These are phyloP conservation scores for Botrytis squamosa DNA, from an alignment of 2,329 filamentous ascomycete species.

Conservation along the genomic window DNA sequence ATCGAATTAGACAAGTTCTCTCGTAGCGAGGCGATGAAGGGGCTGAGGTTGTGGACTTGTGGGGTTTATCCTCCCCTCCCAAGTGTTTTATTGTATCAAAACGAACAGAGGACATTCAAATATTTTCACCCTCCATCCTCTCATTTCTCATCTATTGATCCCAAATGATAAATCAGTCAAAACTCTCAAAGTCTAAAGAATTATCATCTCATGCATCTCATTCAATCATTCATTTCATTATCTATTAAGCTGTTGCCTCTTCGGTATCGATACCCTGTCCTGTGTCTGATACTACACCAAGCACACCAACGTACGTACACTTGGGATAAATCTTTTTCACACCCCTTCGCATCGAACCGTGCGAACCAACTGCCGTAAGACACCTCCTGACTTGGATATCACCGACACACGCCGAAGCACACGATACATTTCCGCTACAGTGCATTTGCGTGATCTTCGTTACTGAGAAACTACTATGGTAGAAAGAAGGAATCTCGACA, in stretches of 20 bases:
- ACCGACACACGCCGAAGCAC: neutral
- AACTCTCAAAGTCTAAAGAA: neutral
- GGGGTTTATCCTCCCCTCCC: neutral
- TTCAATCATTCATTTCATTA: neutral
- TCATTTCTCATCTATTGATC: neutral
- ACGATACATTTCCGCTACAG: neutral
- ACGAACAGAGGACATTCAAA: neutral
- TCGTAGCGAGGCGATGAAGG: constrained; percentile 5
- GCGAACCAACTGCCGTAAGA: neutral
- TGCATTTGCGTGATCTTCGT: neutral
- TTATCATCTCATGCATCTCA: neutral
- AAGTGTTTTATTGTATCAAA: neutral
- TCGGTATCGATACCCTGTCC: neutral
- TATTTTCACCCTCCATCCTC: neutral
- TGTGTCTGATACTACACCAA: constrained; percentile 2
- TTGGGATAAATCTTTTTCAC: neutral
- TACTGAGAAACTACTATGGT: neutral
- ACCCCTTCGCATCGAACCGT: neutral
- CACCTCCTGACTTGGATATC: neutral
- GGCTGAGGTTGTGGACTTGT: neutral
- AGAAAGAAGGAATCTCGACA: neutral
- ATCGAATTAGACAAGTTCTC: neutral
- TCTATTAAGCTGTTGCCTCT: constrained; percentile 11
- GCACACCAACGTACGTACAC: neutral
- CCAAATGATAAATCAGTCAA: neutral